Conservation (phyloP, 2,329 filamentous ascomycete species). For the Teratosphaeria destructans region DNA sequence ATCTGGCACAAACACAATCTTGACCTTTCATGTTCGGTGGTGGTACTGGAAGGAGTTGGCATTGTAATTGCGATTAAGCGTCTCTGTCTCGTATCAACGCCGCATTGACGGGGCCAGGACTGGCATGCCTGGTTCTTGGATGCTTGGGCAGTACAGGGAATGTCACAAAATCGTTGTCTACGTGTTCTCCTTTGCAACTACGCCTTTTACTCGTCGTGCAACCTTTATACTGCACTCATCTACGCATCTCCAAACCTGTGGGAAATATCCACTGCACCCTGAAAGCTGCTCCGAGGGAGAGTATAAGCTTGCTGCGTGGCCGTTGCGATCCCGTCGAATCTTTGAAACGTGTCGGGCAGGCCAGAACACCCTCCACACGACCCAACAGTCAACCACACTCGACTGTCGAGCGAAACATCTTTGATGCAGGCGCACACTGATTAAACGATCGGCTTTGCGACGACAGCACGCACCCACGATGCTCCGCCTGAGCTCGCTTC, state of each 20-base stretch:
- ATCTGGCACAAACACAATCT: not conserved
- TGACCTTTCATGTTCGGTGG: not conserved
- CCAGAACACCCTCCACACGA: not conserved
- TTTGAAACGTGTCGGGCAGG: not conserved
- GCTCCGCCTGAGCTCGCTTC: conserved; percentile 25
- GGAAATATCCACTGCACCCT: too few relatives aligned
- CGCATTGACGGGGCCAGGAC: not conserved
- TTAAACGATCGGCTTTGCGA: not conserved
- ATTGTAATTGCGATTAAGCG: not conserved
- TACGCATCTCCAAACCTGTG: too few relatives aligned
- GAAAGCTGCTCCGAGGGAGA: not conserved
- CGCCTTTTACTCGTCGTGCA: too few relatives aligned
- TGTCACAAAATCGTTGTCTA: not conserved
- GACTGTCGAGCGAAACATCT: not conserved
- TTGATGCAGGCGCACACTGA: not conserved
- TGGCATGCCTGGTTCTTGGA: not conserved
- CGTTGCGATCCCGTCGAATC: not conserved
- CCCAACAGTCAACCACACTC: not conserved
- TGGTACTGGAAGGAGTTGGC: not conserved
- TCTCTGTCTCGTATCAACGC: not conserved
- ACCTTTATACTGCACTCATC: too few relatives aligned
- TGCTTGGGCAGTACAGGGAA: not conserved
- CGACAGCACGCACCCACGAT: not conserved
- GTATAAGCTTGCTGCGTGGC: not conserved
- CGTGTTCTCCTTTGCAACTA: not conserved